Evolutionary conservation across 805 yeast genomes (phyloP).

Genomic region (Monosporozyma aerobia): DNA sequence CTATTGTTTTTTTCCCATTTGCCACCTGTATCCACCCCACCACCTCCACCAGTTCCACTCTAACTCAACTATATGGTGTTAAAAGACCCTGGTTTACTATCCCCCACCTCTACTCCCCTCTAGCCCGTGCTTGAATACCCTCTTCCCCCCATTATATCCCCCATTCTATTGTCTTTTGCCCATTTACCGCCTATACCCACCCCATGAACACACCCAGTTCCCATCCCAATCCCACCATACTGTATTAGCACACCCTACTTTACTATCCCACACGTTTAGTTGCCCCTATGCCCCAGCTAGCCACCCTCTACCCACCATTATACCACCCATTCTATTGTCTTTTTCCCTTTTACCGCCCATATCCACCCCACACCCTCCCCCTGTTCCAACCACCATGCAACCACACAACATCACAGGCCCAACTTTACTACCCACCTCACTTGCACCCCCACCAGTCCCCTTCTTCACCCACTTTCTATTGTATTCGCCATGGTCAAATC

Average conservation of each 20-base stretch:
- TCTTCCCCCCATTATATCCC: no score
- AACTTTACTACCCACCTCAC: not conserved
- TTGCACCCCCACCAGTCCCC: not conserved
- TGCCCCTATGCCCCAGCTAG: not conserved
- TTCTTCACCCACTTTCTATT: not conserved
- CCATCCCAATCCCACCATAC: not conserved
- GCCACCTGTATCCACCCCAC: no score
- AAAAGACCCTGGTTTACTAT: no score
- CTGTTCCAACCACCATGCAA: not conserved
- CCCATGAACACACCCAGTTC: not conserved
- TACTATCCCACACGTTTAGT: not conserved
- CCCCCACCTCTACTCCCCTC: no score
- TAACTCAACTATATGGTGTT: no score
- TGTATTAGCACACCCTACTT: not conserved
- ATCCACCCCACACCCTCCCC: not conserved
- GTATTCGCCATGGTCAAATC: not conserved
- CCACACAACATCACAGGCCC: not conserved
- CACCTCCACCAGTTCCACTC: no score
- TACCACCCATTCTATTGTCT: not conserved
- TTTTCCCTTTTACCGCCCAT: not conserved
- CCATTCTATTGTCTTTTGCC: no score
- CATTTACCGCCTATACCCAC: no score
- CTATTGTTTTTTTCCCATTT: no score
- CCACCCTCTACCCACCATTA: not conserved
- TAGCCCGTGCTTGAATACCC: no score